Conservation (phyloP, 164 flowering plant genomes). For the Piper betle region DNA sequence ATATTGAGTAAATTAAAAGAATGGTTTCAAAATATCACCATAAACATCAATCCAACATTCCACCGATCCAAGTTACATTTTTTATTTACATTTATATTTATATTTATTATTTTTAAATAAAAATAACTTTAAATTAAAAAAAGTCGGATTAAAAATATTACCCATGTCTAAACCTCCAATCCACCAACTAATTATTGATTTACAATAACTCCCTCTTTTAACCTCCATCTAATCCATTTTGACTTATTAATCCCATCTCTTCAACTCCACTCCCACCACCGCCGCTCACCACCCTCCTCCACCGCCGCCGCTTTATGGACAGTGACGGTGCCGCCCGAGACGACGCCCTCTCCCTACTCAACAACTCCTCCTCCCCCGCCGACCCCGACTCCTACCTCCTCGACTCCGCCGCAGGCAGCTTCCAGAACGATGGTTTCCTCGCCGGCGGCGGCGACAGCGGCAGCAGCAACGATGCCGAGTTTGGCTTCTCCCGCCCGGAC, state of each 20-base stretch:
- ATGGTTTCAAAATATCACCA: too few relatives aligned
- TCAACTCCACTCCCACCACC: background rate
- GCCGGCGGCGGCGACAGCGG: slow-evolving; percentile 15
- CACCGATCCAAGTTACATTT: too few relatives aligned
- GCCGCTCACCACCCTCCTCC: slow-evolving; percentile 7
- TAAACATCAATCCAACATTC: too few relatives aligned
- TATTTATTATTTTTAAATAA: too few relatives aligned
- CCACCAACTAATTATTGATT: too few relatives aligned
- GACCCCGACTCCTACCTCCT: slow-evolving; percentile 23
- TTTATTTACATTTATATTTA: too few relatives aligned
- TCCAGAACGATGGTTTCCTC: slow-evolving; percentile 53
- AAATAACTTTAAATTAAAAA: too few relatives aligned
- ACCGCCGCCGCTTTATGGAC: slow-evolving; percentile 36
- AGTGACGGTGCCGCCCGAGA: slow-evolving; percentile 12
- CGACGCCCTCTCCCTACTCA: slow-evolving; percentile 24
- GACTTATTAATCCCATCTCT: background rate
- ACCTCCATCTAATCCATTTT: background rate
- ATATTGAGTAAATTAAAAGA: too few relatives aligned
- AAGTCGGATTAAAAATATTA: too few relatives aligned
- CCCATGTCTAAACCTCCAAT: too few relatives aligned
- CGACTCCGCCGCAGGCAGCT: slow-evolving; percentile 67
- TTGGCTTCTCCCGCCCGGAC: slow-evolving; percentile 55
- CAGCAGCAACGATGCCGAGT: slow-evolving; percentile 40
- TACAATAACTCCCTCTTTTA: too few relatives aligned
- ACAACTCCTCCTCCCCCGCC: slow-evolving; percentile 20